These are phyloP conservation scores for Gynochthodes officinalis DNA, from an alignment of 257 asterid species.

Conservation along the genomic window DNA sequence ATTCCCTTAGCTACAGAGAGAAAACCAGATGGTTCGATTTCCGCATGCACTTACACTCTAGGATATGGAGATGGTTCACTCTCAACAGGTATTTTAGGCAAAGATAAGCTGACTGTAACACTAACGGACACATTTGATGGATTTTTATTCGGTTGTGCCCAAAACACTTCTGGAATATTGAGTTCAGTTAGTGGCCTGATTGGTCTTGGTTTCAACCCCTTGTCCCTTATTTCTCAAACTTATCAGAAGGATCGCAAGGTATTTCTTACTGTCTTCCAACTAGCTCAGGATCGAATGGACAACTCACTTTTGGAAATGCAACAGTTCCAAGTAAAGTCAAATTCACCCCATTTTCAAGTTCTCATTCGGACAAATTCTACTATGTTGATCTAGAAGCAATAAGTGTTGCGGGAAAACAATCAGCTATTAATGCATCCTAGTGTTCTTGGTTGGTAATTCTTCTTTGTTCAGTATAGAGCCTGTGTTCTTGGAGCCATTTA, in stretches of 20 bases:
- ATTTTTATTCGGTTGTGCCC: conserved; percentile 69
- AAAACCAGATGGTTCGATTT: conserved; percentile 30
- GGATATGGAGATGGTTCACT: conserved; percentile 56
- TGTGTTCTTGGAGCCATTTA: too few relatives aligned
- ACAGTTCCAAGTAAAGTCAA: conserved; percentile 15
- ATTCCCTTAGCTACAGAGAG: conserved; percentile 42
- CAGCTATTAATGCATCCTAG: conserved; percentile 40
- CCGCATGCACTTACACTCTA: conserved; percentile 48
- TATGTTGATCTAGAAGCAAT: conserved; percentile 39
- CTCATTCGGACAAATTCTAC: conserved; percentile 43
- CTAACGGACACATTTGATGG: conserved; percentile 35
- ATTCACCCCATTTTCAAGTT: conserved; percentile 44
- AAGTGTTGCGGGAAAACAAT: conserved; percentile 37
- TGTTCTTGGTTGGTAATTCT: neutral
- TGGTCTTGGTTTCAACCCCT: conserved; percentile 51
- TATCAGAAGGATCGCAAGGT: conserved; percentile 39
- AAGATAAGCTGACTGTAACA: conserved; percentile 52
- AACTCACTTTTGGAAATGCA: conserved; percentile 52
- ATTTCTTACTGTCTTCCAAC: conserved; percentile 84
- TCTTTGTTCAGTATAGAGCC: neutral
- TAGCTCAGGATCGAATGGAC: too few relatives aligned
- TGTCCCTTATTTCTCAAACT: conserved; percentile 62
- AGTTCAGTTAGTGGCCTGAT: conserved; percentile 55
- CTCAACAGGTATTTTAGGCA: conserved; percentile 44
- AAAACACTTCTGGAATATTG: conserved; percentile 54